Evolutionary conservation across 495 filamentous ascomycete genomes (phyloP).

Genomic region (Podospora comata): DNA sequence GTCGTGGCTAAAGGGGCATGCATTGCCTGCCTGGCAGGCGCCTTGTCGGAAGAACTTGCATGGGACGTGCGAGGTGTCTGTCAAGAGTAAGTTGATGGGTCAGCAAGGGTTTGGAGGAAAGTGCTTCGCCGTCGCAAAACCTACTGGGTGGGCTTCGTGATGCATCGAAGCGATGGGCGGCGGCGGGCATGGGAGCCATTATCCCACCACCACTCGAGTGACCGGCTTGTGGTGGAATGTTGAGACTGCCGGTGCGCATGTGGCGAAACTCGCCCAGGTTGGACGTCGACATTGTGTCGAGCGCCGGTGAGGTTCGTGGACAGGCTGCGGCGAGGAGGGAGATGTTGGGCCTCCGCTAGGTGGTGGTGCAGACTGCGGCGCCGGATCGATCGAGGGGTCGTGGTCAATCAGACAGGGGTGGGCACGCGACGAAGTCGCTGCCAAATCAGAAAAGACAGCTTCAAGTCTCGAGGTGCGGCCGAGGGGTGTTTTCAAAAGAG

Average conservation of each 20-base stretch:
- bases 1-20: constrained; percentile 94
- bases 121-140: constrained; percentile 5
- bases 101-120: constrained; percentile 10
- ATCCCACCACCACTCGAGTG: constrained; percentile 31
- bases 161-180: constrained; percentile 57
- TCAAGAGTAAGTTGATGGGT: constrained; percentile 16
- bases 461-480: not conserved
- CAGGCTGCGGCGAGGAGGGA: constrained; percentile 10
- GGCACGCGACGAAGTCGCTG: constrained; percentile 9
- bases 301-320: constrained; percentile 8
- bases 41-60: constrained; percentile 99
- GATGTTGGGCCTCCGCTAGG: not conserved
- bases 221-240: constrained; percentile 43
- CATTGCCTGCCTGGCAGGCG: constrained; percentile 90
- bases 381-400: constrained; percentile 3
- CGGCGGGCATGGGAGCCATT: constrained; percentile 35
- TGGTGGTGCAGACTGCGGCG: constrained; percentile 16
- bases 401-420: not conserved
- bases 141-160: constrained; percentile 81
- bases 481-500: not conserved
- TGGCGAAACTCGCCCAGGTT: constrained; percentile 50
- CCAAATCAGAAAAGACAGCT: not conserved
- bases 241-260: constrained; percentile 51
- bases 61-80: constrained; percentile 95
- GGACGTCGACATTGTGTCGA: constrained; percentile 30